Base-by-base conservation (phyloP, 257 asterid species). In the Nicotiana noctiflora region DNA sequence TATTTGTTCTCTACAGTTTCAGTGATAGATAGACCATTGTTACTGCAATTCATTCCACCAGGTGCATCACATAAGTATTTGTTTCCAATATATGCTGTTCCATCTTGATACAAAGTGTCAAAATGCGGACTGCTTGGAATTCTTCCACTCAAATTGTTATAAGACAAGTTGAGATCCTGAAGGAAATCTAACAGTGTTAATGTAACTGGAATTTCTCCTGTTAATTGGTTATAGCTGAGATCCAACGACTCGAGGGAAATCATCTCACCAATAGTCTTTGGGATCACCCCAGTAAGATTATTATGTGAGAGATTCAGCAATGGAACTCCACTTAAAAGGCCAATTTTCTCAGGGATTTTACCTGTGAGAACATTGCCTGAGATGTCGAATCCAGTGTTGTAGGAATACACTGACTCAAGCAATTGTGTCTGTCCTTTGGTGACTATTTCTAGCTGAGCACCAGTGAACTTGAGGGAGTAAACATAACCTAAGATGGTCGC, bases 121-220 rank as follows among this genome's bases (percentile, higher is more conserved):
- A 80, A 80, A 62, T 68, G 79, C 7, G 32, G 70, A 52, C 29
- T 8, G 1, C 11, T 37, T 80, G 83, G 83, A 67, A 80, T 31
- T 29, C 17, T 49, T 37, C 83, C 83, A 7, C 79, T 65, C 83
- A 80, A 68, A 37, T 80, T 80, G 83, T 80, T 80, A 19, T 32
- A 80, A 66, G 83, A 80, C 12, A 80, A 21, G 55, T 80, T 80
- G 17, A 80, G 66, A 37, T 53, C 21, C 25, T 46, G 32, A 1
- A 80, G 83, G 12, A 8, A 61, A 62, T 79, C 61, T 31, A 79
- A 52, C 18, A 10, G 14, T 79, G 75, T 10, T 12, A 67, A 44
- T 34, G 83, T 53, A 44, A 7, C 29, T 68, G 83, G 83, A 66
- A 80, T 80, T 52, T 80, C 83, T 0, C 79, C 83, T 46, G 40